These are phyloP conservation scores for Microcera coccophila DNA, from an alignment of 2,329 filamentous ascomycete genomes.

Conservation along the genomic window DNA sequence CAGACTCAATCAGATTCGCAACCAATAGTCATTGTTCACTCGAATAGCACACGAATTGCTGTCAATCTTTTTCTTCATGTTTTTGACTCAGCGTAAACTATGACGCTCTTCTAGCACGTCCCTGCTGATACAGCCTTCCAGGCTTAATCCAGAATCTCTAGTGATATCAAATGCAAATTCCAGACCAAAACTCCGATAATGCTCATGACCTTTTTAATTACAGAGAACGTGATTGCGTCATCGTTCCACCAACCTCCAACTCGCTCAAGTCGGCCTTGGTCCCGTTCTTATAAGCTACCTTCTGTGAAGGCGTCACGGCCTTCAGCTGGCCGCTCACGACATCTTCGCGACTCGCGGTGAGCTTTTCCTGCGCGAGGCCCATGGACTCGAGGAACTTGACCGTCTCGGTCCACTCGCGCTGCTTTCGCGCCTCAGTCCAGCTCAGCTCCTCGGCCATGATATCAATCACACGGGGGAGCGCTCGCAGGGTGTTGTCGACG, in stretches of 20 bases:
- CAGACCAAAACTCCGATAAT: no score
- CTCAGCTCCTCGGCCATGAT: conserved; percentile 66
- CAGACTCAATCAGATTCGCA: no score
- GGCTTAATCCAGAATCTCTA: no score
- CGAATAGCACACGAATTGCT: no score
- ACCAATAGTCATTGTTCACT: no score
- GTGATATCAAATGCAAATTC: no score
- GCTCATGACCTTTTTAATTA: conserved; percentile 73
- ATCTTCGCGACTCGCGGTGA: conserved; percentile 18
- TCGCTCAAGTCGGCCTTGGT: background rate
- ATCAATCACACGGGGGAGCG: conserved; percentile 66
- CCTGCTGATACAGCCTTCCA: no score
- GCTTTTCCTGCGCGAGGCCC: conserved; percentile 36
- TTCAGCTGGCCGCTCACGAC: background rate
- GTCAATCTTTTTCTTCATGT: no score
- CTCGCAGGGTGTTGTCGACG: conserved; percentile 64
- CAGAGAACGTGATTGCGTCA: background rate
- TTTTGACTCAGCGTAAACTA: no score
- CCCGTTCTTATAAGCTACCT: background rate
- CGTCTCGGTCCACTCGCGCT: conserved; percentile 52
- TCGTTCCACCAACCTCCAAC: background rate
- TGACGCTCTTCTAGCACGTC: no score
- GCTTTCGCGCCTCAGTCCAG: conserved; percentile 59
- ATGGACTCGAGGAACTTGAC: conserved; percentile 43
- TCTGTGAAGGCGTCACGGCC: background rate